These are phyloP conservation scores for Hylodesmum podocarpum DNA, from an alignment of 306 rosid genomes.

Conservation along the genomic window DNA sequence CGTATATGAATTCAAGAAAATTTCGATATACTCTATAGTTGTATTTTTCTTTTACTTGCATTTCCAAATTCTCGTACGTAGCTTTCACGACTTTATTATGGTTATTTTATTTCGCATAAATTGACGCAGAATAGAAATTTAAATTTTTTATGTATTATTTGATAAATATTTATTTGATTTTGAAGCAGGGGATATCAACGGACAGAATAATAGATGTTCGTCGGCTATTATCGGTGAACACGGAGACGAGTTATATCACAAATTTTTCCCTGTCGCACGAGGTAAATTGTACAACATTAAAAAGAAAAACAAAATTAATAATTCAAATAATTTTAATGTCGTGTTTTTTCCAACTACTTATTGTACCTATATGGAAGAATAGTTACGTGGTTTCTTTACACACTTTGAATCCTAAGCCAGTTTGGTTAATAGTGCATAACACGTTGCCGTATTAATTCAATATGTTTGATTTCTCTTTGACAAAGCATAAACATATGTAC, in stretches of 20 bases:
- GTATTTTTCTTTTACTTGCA: background rate
- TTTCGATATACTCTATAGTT: background rate
- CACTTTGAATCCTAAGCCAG: background rate
- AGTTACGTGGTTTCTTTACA: background rate
- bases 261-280: conserved; percentile 80
- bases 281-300: conserved; percentile 45
- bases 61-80: background rate
- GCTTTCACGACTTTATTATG: background rate
- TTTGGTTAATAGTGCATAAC: background rate
- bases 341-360: background rate
- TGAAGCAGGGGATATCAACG: conserved; percentile 93
- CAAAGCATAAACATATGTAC: background rate
- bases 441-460: background rate
- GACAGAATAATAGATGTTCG: conserved; percentile 85
- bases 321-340: background rate
- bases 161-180: conserved; percentile 7
- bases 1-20: background rate
- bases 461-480: conserved; percentile 14
- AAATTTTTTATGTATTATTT: background rate
- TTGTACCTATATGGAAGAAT: background rate
- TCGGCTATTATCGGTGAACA: conserved; percentile 66
- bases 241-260: conserved; percentile 71
- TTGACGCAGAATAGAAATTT: background rate
- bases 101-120: background rate
- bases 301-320: too few relatives aligned